phyloP scores from a whole-genome alignment of 1,139 yeast species.

The Pichia sp. region DNA sequence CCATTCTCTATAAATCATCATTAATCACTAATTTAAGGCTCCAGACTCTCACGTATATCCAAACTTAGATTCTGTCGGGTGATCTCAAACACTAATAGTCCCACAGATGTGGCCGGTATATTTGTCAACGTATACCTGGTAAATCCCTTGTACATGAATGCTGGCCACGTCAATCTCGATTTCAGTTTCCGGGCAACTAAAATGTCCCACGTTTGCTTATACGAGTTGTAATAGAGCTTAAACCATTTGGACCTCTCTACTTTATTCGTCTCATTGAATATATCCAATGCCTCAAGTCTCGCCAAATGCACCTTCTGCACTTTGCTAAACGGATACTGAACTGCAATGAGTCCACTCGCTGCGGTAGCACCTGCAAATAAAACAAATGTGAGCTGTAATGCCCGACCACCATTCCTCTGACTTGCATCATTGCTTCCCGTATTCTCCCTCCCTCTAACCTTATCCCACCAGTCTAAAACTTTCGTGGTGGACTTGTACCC shows the following conservation, averaged over 20 bases:
- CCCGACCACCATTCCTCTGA: constrained; percentile 34
- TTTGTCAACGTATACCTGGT: constrained; percentile 63
- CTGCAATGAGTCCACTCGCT: constrained; percentile 64
- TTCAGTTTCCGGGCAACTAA: constrained; percentile 46
- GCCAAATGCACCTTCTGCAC: constrained; percentile 75
- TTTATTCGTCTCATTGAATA: constrained; percentile 42
- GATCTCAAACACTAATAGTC: constrained; percentile 77
- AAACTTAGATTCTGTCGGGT: constrained; percentile 42
- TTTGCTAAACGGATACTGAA: constrained; percentile 79
- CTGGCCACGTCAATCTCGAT: constrained; percentile 50
- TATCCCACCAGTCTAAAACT: constrained; percentile 21
- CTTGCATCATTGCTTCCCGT: constrained; percentile 31
- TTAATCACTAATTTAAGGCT: constrained; percentile 2
- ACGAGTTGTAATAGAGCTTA: constrained; percentile 57
- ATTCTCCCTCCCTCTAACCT: constrained; percentile 11
- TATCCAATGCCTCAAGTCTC: constrained; percentile 72
- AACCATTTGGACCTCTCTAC: constrained; percentile 31
- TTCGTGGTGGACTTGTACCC: constrained; percentile 44
- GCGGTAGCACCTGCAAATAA: constrained; percentile 88
- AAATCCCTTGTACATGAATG: constrained; percentile 75
- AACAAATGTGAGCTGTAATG: constrained; percentile 63
- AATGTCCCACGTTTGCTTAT: constrained; percentile 63
- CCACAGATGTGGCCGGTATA: constrained; percentile 83
- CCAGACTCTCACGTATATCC: constrained; percentile 18
- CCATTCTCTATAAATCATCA: no score